These are phyloP conservation scores for Yamadazyma dushanensis DNA, from an alignment of 1,139 yeast species.

Conservation along the genomic window DNA sequence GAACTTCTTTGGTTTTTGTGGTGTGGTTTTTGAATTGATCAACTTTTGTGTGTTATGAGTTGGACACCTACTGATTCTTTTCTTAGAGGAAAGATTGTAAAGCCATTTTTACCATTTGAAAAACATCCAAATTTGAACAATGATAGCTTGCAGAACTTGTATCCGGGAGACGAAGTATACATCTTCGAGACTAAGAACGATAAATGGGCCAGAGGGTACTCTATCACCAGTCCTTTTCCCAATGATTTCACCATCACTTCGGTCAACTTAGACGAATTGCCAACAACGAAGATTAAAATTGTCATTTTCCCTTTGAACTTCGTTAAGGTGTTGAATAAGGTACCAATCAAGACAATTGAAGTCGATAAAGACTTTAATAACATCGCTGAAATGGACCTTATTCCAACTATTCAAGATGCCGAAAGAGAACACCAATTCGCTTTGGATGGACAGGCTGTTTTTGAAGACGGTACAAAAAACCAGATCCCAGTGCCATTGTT, in stretches of 20 bases:
- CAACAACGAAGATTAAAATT: slow-evolving; percentile 50
- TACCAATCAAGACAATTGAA: slow-evolving; percentile 28
- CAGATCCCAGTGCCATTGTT: slow-evolving; percentile 47
- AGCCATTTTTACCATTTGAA: slow-evolving; percentile 63
- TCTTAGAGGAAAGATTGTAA: slow-evolving; percentile 52
- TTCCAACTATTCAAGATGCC: slow-evolving; percentile 49
- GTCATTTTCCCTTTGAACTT: slow-evolving; percentile 64
- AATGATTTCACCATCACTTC: slow-evolving; percentile 65
- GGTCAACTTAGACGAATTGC: slow-evolving; percentile 61
- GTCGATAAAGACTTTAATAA: slow-evolving; percentile 35
- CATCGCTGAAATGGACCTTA: slow-evolving; percentile 28
- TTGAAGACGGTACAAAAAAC: slow-evolving; percentile 4
- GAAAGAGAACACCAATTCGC: slow-evolving; percentile 38
- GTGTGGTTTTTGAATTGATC: background rate
- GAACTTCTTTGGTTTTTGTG: background rate
- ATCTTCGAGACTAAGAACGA: slow-evolving; percentile 66
- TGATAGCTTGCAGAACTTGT: slow-evolving; percentile 52
- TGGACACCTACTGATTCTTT: slow-evolving; percentile 44
- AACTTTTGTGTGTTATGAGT: slow-evolving; percentile 14
- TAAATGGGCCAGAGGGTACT: slow-evolving; percentile 82
- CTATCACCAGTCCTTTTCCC: slow-evolving; percentile 62
- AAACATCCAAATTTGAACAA: slow-evolving; percentile 43
- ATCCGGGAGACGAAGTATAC: slow-evolving; percentile 81
- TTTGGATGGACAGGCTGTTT: slow-evolving; percentile 20
- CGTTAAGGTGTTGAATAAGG: slow-evolving; percentile 37